Conservation (phyloP, 352 stramenopile species). For the Pythium apleroticum region DNA sequence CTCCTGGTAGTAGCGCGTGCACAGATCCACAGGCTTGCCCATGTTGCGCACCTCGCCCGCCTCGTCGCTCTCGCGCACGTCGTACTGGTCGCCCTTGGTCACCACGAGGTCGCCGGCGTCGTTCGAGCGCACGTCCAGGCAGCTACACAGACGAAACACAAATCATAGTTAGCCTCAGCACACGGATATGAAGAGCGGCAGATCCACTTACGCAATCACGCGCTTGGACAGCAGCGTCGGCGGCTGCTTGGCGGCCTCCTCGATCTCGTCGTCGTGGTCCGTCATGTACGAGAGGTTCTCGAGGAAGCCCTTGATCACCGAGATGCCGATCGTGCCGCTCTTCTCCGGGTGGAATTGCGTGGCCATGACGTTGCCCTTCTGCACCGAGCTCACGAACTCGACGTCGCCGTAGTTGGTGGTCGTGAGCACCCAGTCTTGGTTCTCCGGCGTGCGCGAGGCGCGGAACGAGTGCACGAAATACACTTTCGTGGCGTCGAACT, state of each 20-base stretch:
- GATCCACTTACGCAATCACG: constrained; percentile 89
- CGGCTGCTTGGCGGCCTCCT: constrained; percentile 25
- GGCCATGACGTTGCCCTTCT: constrained; percentile 96
- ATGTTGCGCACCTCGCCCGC: constrained; percentile 95
- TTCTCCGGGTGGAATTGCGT: constrained; percentile 99
- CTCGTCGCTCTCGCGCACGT: constrained; percentile 91
- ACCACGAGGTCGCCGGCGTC: constrained; percentile 97
- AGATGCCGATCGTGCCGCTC: constrained; percentile 90
- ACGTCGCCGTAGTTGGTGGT: constrained; percentile 94
- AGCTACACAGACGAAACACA: constrained; percentile 41
- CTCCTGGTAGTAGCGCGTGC: constrained; percentile 95
- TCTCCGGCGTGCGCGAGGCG: constrained; percentile 64
- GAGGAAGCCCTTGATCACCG: constrained; percentile 93
- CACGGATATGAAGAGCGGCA: not conserved
- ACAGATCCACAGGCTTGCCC: constrained; percentile 96
- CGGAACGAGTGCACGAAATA: constrained; percentile 99
- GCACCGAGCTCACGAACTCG: constrained; percentile 93
- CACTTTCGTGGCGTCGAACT: constrained; percentile 51
- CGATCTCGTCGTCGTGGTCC: constrained; percentile 51
- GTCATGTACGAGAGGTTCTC: constrained; percentile 54
- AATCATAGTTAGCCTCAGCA: constrained; percentile 1
- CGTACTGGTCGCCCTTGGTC: constrained; percentile 99
- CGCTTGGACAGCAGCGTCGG: constrained; percentile 92
- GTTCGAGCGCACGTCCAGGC: constrained; percentile 96
- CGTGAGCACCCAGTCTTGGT: constrained; percentile 92